Evolutionary conservation across 768 basidiomycete genomes (phyloP).

Genomic region (Pulveroboletus ravenelii): DNA sequence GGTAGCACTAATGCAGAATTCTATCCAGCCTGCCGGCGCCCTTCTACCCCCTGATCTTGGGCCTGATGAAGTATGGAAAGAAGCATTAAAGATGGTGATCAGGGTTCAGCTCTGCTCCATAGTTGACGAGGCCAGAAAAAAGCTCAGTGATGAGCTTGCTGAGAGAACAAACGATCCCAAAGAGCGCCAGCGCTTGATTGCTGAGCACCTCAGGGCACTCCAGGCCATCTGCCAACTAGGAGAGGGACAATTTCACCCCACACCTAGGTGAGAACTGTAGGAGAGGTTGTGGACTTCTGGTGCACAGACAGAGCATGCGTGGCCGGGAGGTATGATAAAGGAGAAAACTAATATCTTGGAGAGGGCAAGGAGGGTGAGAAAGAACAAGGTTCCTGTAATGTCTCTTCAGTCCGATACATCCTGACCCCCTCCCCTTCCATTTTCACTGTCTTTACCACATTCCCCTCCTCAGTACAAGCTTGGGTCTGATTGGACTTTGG

Average conservation of each 20-base stretch:
- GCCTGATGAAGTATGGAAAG: constrained; percentile 56
- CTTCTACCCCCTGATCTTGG: constrained; percentile 30
- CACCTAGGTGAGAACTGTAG: constrained; percentile 44
- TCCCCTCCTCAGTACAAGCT: too few relatives aligned
- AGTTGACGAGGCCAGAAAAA: constrained; percentile 64
- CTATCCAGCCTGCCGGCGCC: too few relatives aligned
- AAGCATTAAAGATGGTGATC: constrained; percentile 44
- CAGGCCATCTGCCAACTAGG: constrained; percentile 41
- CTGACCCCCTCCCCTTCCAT: too few relatives aligned
- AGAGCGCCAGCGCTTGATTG: constrained; percentile 33
- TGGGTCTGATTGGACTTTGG: too few relatives aligned
- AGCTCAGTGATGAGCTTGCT: constrained; percentile 48
- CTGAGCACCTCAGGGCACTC: constrained; percentile 42
- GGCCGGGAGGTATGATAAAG: constrained; percentile 31
- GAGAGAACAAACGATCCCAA: constrained; percentile 7
- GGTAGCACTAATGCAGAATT: too few relatives aligned
- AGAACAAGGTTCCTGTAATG: constrained; percentile 13
- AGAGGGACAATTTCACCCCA: constrained; percentile 41
- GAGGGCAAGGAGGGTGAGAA: constrained; percentile 11
- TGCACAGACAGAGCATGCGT: constrained; percentile 28
- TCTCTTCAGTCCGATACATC: constrained; percentile 1
- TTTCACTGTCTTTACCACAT: too few relatives aligned
- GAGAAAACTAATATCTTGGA: constrained; percentile 45
- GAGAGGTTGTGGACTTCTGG: constrained; percentile 46
- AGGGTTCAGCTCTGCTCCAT: constrained; percentile 37